Evolutionary conservation across 148 eudicot species (phyloP).

Genomic region (Chenopodium berlandieri): DNA sequence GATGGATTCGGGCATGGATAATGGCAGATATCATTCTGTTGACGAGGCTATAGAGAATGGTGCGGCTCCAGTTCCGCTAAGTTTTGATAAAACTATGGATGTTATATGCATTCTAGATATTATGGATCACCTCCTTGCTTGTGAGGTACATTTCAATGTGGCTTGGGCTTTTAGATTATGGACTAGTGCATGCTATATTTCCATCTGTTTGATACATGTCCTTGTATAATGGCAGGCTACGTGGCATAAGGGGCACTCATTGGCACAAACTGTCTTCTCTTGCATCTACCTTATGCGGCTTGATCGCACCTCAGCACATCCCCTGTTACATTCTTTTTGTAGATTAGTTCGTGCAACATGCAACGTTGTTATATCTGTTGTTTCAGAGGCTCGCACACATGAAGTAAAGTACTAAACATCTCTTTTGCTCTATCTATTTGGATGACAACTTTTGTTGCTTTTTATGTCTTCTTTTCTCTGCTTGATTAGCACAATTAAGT

Average conservation of each 20-base stretch:
- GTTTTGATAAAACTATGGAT: constrained; percentile 73
- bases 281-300: constrained; percentile 86
- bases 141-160: constrained; percentile 66
- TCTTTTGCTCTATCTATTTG: constrained; percentile 25
- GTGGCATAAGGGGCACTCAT: constrained; percentile 99
- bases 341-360: constrained; percentile 74
- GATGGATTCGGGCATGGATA: constrained; percentile 97
- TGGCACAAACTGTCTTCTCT: constrained; percentile 92
- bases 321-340: constrained; percentile 80
- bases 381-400: constrained; percentile 91
- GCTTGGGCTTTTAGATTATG: neutral
- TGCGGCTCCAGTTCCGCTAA: constrained; percentile 93
- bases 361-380: constrained; percentile 85
- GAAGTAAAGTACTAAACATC: constrained; percentile 78
- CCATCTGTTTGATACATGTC: constrained; percentile 11
- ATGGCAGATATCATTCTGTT: constrained; percentile 66
- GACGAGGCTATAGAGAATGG: constrained; percentile 95
- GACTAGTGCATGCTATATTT: neutral
- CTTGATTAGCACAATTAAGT: neutral
- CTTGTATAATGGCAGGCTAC: constrained; percentile 75
- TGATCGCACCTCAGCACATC: constrained; percentile 81
- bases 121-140: constrained; percentile 90
- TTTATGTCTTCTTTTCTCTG: neutral
- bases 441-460: neutral
- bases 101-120: constrained; percentile 64